Conservation (phyloP, 208 protist species). For the Wallacemonas rigidus region DNA sequence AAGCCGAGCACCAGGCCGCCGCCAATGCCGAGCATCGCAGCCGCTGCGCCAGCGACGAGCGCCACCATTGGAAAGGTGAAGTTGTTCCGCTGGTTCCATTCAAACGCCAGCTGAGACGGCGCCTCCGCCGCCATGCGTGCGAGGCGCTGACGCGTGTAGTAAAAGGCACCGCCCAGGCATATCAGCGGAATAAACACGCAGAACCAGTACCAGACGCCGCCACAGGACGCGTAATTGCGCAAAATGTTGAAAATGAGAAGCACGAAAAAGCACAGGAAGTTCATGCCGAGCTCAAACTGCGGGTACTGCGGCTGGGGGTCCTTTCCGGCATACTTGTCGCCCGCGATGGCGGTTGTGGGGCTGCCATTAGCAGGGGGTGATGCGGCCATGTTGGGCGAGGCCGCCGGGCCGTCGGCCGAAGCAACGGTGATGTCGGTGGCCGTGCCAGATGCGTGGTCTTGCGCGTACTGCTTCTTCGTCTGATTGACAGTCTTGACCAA, state of each 20-base stretch:
- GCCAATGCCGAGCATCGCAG: conserved; percentile 84
- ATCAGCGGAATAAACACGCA: conserved; percentile 42
- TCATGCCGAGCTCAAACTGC: conserved; percentile 45
- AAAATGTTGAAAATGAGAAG: conserved; percentile 70
- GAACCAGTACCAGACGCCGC: conserved; percentile 53
- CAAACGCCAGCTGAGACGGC: conserved; percentile 44
- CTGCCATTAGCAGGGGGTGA: not conserved
- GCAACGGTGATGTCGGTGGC: conserved; percentile 30
- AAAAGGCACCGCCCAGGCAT: conserved; percentile 37
- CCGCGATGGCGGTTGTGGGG: not conserved
- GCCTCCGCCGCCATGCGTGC: conserved; percentile 25
- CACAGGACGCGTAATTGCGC: conserved; percentile 41
- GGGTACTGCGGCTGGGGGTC: conserved; percentile 63
- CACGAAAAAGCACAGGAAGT: conserved; percentile 61
- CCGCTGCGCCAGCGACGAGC: conserved; percentile 70
- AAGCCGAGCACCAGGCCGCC: conserved; percentile 85
- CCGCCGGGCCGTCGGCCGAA: conserved; percentile 12
- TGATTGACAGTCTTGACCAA: conserved; percentile 66
- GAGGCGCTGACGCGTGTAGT: conserved; percentile 42
- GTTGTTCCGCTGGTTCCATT: conserved; percentile 57
- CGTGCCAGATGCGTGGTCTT: conserved; percentile 26
- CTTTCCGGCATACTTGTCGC: conserved; percentile 7
- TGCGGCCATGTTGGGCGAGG: not conserved
- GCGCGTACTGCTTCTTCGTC: conserved; percentile 56
- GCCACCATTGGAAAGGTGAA: conserved; percentile 68